A percentile compares a stretch with the other conserved stretches of the same genome.
Conservation (phyloP, 495 filamentous ascomycete species). For the Niebla homalea region DNA sequence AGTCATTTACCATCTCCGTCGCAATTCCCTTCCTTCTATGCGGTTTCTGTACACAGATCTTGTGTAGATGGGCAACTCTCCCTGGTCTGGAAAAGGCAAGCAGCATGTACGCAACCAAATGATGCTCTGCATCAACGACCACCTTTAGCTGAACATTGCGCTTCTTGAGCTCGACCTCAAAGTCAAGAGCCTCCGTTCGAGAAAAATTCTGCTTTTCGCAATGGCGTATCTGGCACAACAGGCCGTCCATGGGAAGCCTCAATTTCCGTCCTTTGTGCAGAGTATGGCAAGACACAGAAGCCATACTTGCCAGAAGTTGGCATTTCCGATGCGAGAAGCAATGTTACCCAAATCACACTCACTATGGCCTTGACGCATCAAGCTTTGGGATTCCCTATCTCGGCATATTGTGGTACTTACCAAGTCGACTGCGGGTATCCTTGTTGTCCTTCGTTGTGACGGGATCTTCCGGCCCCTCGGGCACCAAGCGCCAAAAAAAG, state of each 20-base stretch:
- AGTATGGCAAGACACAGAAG: neutral
- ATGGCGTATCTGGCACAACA: conserved; percentile 31
- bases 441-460: too few species aligned
- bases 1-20: conserved; percentile 33
- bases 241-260: conserved; percentile 13
- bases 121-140: conserved; percentile 20
- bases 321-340: too few species aligned
- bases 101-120: conserved; percentile 39
- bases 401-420: too few species aligned
- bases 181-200: conserved; percentile 40
- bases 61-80: conserved; percentile 40
- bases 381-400: too few species aligned
- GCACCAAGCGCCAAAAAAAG: too few species aligned
- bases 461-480: too few species aligned
- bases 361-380: too few species aligned
- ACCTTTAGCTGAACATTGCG: conserved; percentile 41
- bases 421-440: too few species aligned
- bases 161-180: conserved; percentile 41
- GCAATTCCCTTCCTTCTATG: conserved; percentile 42
- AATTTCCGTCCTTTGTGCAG: neutral
- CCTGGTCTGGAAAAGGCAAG: conserved; percentile 35
- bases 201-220: conserved; percentile 48
- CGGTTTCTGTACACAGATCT: conserved; percentile 41
- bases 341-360: too few species aligned
- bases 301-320: conserved; percentile 1